phyloP scores from a whole-genome alignment of 1,284 basidiomycete genomes.

The Fomitopsis betulina region DNA sequence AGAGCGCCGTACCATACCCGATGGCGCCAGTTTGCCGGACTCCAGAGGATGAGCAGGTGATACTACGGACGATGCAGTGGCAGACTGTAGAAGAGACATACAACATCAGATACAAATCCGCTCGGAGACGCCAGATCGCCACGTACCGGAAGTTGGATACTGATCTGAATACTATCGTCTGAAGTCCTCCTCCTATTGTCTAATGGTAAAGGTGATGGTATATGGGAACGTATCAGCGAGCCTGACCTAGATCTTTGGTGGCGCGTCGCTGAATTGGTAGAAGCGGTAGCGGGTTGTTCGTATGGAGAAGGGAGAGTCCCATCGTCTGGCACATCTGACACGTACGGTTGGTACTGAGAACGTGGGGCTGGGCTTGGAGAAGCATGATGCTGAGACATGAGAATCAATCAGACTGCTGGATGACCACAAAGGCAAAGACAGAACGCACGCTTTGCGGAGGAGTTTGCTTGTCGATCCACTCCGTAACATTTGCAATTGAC shows the following conservation, averaged over 20 bases:
- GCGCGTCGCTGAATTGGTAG: not conserved
- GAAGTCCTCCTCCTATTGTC: not conserved
- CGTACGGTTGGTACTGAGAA: not conserved
- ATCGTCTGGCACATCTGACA: not conserved
- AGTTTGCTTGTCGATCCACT: constrained; percentile 1
- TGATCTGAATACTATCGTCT: not conserved
- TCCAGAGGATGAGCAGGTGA: not conserved
- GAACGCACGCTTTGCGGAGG: not conserved
- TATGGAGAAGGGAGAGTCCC: constrained; percentile 1
- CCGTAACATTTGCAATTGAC: constrained; percentile 2
- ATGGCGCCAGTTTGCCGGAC: not conserved
- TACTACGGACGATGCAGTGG: not conserved
- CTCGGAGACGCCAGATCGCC: not conserved
- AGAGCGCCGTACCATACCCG: not conserved
- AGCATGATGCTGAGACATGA: not conserved
- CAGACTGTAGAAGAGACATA: not conserved
- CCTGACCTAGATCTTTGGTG: constrained; percentile 4
- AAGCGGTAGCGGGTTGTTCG: constrained; percentile 1
- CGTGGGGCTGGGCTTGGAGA: not conserved
- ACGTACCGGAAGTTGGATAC: not conserved
- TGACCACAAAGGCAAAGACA: not conserved
- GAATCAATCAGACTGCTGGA: not conserved
- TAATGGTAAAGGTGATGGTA: not conserved
- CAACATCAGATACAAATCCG: not conserved
- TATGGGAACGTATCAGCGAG: constrained; percentile 7